Base-by-base conservation (phyloP, 1,284 basidiomycete genomes). In the Cyathus olla region DNA sequence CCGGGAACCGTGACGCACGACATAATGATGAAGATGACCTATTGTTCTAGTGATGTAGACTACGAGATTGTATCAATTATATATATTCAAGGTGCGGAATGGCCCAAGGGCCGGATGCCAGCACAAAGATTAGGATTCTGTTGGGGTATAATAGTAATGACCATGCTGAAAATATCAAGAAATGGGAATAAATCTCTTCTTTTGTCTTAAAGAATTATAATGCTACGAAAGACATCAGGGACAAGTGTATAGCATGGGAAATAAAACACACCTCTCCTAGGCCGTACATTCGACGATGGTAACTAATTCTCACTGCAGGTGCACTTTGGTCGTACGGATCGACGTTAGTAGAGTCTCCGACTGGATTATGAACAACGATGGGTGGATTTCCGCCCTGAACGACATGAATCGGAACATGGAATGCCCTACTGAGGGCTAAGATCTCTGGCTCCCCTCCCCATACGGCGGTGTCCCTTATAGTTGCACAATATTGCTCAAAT, bases 401-500 rank as follows among this genome's bases (percentile, higher is more conserved):
- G 57, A 99, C 94, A 75, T 98, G 92, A 59, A 99, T 97, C 0
- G 96, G 94, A 28, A 96, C 83, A 56, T 89, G 83, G 76, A 90
- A 98, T n/a, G 91, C 90, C 57, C 92, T 86, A 69, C 93, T 92
- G 11, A 99, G 82, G 0, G 98, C 98, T 67, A 95, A 84, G 50
- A 99, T 96, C 85, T 99, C 98, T 2, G 96, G 97, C 78, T 99
- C 96, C 40, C 98, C 98, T 50, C 98, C 98, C 98, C 98, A 99
- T 35, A 91, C 87, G 10, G 90, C 94, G 10, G 96, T 97, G 70
- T 92, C 86, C 53, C 91, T 90, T 22, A 99, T 90, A 11, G 87
- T 85, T 62, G 83, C 79, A 75, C 96, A 98, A 76, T 99, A 99
- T 63, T 84, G 80, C 53, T 87, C 77, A 70, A 94, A 98, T 72